A percentile compares a stretch with the other conserved stretches of the same genome.
phyloP scores from a whole-genome alignment of 169 alveolate genomes.

The Plasmodium falciparum region DNA sequence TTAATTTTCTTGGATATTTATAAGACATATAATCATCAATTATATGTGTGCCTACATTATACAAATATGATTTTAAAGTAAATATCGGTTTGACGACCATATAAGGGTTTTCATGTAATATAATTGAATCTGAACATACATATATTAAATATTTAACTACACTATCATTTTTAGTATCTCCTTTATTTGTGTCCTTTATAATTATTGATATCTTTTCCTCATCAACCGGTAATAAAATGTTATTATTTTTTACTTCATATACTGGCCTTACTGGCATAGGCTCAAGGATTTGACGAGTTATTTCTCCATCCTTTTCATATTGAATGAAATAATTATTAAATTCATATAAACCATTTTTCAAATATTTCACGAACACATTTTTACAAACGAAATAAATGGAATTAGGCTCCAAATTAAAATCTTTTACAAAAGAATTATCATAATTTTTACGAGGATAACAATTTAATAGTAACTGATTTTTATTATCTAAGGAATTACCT shows the following conservation, averaged over 20 bases:
- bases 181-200: not conserved
- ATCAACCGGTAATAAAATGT: not conserved
- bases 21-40: conserved; percentile 37
- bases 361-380: not conserved
- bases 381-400: conserved; percentile 52
- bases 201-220: not conserved
- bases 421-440: not conserved
- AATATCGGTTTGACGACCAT: conserved; percentile 34
- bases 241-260: conserved; percentile 25
- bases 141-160: conserved; percentile 1
- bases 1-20: conserved; percentile 21
- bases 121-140: conserved; percentile 1
- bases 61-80: conserved; percentile 20
- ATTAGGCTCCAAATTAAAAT: conserved; percentile 19
- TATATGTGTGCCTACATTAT: not conserved
- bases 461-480: conserved; percentile 13
- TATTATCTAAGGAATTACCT: conserved; percentile 41
- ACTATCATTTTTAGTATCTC: not conserved
- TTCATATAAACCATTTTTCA: conserved; percentile 45
- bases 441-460: conserved; percentile 50
- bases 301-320: not conserved
- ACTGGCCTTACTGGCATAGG: conserved; percentile 55
- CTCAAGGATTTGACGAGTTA: conserved; percentile 9
- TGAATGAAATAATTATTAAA: conserved; percentile 45
- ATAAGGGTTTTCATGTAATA: conserved; percentile 23